Conservation (phyloP, 352 stramenopile genomes). For the Pythium pectinolyticum region DNA sequence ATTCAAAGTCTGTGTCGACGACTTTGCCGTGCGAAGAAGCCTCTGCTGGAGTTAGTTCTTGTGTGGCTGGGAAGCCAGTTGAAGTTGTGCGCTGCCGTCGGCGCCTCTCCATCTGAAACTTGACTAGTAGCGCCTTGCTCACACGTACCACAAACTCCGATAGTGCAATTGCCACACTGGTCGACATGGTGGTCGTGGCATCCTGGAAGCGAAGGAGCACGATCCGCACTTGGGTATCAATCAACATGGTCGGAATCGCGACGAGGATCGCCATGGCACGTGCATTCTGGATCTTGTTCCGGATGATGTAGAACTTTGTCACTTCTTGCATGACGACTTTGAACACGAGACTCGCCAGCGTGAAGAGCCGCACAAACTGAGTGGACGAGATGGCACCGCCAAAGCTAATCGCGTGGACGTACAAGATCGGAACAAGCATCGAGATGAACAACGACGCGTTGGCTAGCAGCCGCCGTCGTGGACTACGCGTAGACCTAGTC, state of each 20-base stretch:
- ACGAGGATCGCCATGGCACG: slow-evolving; percentile 25
- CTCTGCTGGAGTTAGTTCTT: neutral
- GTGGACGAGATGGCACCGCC: slow-evolving; percentile 1
- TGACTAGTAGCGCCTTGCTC: slow-evolving; percentile 24
- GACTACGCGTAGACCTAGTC: neutral
- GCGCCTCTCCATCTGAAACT: slow-evolving; percentile 10
- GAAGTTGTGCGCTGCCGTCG: neutral
- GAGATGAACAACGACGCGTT: neutral
- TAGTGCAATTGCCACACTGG: slow-evolving; percentile 22
- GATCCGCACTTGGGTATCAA: slow-evolving; percentile 38
- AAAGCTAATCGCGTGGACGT: slow-evolving; percentile 16
- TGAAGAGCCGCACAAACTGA: neutral
- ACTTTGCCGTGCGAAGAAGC: neutral
- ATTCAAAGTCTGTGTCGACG: neutral
- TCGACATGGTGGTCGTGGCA: slow-evolving; percentile 20
- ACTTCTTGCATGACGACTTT: slow-evolving; percentile 25
- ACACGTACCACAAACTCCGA: slow-evolving; percentile 30
- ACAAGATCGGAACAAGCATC: slow-evolving; percentile 4
- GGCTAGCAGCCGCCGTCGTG: neutral
- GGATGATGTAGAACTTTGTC: slow-evolving; percentile 10
- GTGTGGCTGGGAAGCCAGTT: too few relatives aligned
- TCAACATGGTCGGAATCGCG: slow-evolving; percentile 32
- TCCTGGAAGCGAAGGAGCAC: slow-evolving; percentile 33
- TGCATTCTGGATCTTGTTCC: slow-evolving; percentile 9
- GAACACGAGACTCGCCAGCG: slow-evolving; percentile 15